Base-by-base conservation (phyloP, 2,329 filamentous ascomycete genomes). In the Laburnicola sp. region DNA sequence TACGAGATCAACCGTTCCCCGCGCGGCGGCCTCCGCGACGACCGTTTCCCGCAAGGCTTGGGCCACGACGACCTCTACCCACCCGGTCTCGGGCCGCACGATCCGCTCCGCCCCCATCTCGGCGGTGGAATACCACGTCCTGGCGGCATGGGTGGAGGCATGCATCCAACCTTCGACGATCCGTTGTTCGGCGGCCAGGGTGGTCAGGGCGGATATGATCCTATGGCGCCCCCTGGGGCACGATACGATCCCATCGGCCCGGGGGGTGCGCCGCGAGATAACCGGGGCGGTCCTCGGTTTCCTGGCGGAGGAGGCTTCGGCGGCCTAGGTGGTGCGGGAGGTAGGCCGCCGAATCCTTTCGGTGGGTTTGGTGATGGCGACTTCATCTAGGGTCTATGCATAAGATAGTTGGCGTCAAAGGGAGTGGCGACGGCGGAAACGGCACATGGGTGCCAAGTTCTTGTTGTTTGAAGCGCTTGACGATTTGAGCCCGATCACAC, bases 111-210 rank as follows among this genome's bases (percentile, higher is more conserved):
- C 28, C 82, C 83, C 3, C 81, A 82, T 2, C 83, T 90, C 48
- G 82, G 85, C 5, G 80, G 82, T 45, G 80, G 82, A 41, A 76
- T 82, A n/a, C 75, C 74, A 37, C 81, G 83, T 0, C 72, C 85
- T 4, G 78, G 79, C 22, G 82, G 84, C 10, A 82, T 85, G 21
- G 82, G 82, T 8, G 85, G 87, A 9, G 94, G 94, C 0, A 99
- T 99, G 94, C 89, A 97, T 73, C 94, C 94, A 0, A 96, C 92
- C 0, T 94, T 96, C 69, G 91, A 96, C 63, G 92, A 97, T 67
- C 91, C 90, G 5, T 74, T 97, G 41, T 96, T 96, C 68, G 81
- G 81, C 4, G 87, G 86, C 0, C 76, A 76, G 5, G 80, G 78
- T 1, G 73, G 75, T 10, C 72, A 74, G 10, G 67, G 66, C 27